Conservation (phyloP, 345 rosid species). For the Firmiana major region DNA sequence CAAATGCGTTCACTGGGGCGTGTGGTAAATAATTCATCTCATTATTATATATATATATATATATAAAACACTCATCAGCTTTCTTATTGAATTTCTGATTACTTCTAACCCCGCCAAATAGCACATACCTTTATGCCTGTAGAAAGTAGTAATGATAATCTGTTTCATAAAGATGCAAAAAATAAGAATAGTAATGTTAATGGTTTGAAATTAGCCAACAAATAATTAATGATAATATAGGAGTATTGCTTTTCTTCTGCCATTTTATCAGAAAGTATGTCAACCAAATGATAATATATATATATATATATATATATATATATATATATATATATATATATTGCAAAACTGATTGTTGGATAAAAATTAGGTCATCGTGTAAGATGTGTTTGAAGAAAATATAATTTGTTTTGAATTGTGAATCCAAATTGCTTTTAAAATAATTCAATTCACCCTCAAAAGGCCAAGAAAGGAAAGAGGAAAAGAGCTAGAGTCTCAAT, state of each 20-base stretch:
- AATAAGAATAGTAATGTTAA: not conserved
- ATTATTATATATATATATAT: not conserved
- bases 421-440: not conserved
- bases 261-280: not conserved
- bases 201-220: too few relatives aligned
- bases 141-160: too few relatives aligned
- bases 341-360: not conserved
- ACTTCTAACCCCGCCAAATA: slow-evolving; percentile 1
- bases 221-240: too few relatives aligned
- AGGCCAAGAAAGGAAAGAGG: not conserved
- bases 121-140: not conserved
- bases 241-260: too few relatives aligned
- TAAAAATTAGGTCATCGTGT: not conserved
- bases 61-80: not conserved
- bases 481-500: not conserved
- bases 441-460: not conserved
- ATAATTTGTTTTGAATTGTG: not conserved
- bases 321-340: not conserved
- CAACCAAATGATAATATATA: not conserved
- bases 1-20: slow-evolving; percentile 84
- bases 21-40: slow-evolving; percentile 53
- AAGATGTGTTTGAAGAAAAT: not conserved
- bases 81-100: slow-evolving; percentile 2
- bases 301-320: not conserved
- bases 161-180: too few relatives aligned